A percentile compares a stretch with the other conserved stretches of the same genome.
Evolutionary conservation across 2,329 filamentous ascomycete species (phyloP).

Genomic region (Epicoccum nigrum): DNA sequence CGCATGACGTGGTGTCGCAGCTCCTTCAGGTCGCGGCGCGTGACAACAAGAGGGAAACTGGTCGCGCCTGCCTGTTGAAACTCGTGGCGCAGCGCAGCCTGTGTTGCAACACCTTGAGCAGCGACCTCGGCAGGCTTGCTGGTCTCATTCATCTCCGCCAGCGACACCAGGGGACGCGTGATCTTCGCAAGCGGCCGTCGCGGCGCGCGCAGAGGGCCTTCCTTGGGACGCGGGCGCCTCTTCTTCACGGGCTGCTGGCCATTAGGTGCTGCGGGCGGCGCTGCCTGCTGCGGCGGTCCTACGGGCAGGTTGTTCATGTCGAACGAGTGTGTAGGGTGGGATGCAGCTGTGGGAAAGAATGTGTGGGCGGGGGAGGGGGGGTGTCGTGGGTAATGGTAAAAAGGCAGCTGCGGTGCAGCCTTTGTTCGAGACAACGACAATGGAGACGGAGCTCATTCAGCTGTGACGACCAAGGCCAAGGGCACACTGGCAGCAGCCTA

Average conservation of each 20-base stretch:
- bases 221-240: constrained; percentile 42
- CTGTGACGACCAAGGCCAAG: constrained; percentile 11
- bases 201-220: constrained; percentile 47
- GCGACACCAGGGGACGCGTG: constrained; percentile 38
- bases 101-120: constrained; percentile 18
- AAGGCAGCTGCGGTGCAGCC: constrained; percentile 4
- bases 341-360: constrained; percentile 11
- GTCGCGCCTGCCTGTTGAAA: constrained; percentile 33
- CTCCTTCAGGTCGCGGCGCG: constrained; percentile 78
- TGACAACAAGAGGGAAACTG: constrained; percentile 72
- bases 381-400: constrained; percentile 8
- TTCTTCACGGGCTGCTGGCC: constrained; percentile 40
- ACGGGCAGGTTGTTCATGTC: constrained; percentile 28
- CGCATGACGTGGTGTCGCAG: constrained; percentile 88
- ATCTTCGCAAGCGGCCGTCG: constrained; percentile 44
- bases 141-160: constrained; percentile 42
- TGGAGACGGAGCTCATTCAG: constrained; percentile 8
- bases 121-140: constrained; percentile 19
- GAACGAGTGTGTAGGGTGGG: constrained; percentile 11
- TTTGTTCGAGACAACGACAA: constrained; percentile 18
- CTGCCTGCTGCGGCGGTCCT: constrained; percentile 27
- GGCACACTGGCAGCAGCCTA: constrained; percentile 10
- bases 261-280: constrained; percentile 36
- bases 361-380: not conserved
- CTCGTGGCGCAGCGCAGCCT: constrained; percentile 36